A percentile compares a stretch with the other conserved stretches of the same genome.
These are phyloP conservation scores for Lecanicillium sp. DNA, from an alignment of 2,329 filamentous ascomycete species.

Conservation along the genomic window DNA sequence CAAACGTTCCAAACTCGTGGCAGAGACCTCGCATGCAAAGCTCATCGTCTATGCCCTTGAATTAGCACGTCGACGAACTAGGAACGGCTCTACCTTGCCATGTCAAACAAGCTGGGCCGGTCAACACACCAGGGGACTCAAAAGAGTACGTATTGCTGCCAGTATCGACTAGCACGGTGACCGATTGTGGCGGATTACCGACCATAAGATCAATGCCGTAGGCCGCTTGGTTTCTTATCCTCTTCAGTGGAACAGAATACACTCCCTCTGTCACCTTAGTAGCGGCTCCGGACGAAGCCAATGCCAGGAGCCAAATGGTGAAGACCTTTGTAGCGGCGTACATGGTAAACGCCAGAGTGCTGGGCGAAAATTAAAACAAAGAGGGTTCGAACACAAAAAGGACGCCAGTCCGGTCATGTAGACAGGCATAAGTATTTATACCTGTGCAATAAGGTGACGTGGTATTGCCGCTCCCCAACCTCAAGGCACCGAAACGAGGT, in stretches of 20 bases:
- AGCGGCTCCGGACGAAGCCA: neutral
- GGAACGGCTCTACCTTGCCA: too few species aligned
- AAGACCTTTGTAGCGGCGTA: too few species aligned
- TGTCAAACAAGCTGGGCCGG: too few species aligned
- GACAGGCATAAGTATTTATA: too few species aligned
- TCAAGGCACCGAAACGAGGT: too few species aligned
- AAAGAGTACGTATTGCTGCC: conserved; percentile 10
- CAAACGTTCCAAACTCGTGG: conserved; percentile 7
- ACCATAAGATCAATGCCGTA: conserved; percentile 10
- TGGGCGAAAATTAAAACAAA: too few species aligned
- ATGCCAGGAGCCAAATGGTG: neutral
- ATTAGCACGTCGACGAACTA: too few species aligned
- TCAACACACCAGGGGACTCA: conserved; percentile 8
- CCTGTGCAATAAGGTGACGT: too few species aligned
- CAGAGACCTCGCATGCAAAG: conserved; percentile 10
- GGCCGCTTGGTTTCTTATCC: conserved; percentile 10
- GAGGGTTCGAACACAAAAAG: too few species aligned
- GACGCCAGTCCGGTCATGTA: too few species aligned
- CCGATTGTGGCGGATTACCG: conserved; percentile 9
- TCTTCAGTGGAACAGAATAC: conserved; percentile 7
- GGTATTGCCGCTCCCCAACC: too few species aligned
- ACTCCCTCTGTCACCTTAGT: conserved; percentile 7
- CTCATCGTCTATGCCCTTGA: neutral
- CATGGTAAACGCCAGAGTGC: too few species aligned
- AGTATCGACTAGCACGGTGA: conserved; percentile 8